Evolutionary conservation across 176 grass and related monocot species (phyloP), one percentile per base, ranked within the genome.

Genomic region (Phyllostachys edulis): DNA sequence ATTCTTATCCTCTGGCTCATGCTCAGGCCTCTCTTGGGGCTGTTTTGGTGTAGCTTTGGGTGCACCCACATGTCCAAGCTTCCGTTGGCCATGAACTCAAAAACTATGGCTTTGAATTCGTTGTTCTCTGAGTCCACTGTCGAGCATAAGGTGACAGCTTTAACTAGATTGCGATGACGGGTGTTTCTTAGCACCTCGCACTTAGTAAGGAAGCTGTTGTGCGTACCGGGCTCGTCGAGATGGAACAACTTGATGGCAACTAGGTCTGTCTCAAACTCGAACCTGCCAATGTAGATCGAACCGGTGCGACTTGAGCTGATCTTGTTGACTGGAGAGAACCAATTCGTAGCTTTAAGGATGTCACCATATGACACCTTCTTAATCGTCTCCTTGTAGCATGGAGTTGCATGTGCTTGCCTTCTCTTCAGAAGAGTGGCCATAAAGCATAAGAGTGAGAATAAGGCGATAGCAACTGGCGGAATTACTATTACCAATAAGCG

Each of bases 141-240:
- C 2, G 80, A 88, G 72, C 86, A 88, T 18, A 63, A 0, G 1
- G 80, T 88, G 7, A 79, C 21, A 5, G 82, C 68, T 52, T 79
- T 73, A 11, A 88, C 37, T 56, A 88, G 50, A 42, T 84, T 88
- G 27, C 52, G 70, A 69, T 88, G 86, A 2, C 63, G 60, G 37
- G 82, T 84, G 51, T 73, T 88, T 78, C 86, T 52, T 7, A 84
- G 59, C 44, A 74, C 86, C 24, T 78, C 64, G 15, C 86, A 88
- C 52, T 84, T 80, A 2, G 27, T 39, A 6, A 62, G 14, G 14
- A 84, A 88, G 37, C 86, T 88, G 16, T n/a, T 32, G 13, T 29
- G 44, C 5, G 68, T 71, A n/a, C 86, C 86, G 23, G 9, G 6
- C 23, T 78, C 63, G 0, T 78, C 14, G 1, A 88, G 71, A 27